phyloP scores from a whole-genome alignment of 2,329 filamentous ascomycete genomes.

The Orbilia ellipsospora region DNA sequence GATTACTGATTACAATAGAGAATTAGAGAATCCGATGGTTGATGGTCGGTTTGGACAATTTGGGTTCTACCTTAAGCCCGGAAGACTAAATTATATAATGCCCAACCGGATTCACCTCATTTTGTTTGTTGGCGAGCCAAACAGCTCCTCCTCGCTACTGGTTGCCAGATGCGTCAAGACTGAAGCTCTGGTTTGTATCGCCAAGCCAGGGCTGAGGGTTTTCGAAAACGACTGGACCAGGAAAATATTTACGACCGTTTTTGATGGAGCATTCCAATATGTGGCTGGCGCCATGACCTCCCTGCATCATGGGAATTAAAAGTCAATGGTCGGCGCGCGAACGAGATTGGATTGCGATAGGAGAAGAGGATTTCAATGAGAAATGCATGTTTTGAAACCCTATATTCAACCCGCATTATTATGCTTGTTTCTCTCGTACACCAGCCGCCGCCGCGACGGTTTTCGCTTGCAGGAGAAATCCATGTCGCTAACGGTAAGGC shows the following conservation, averaged over 20 bases:
- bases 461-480: no score
- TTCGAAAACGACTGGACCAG: not conserved
- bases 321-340: no score
- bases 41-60: not conserved
- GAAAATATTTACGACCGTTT: slow-evolving; percentile 10
- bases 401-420: no score
- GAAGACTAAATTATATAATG: slow-evolving; percentile 6
- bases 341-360: no score
- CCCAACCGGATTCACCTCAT: not conserved
- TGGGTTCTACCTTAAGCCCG: not conserved
- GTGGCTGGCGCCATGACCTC: not conserved
- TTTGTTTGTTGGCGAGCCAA: not conserved
- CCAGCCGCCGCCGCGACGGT: no score
- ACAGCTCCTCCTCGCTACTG: not conserved
- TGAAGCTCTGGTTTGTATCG: not conserved
- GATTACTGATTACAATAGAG: not conserved
- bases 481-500: no score
- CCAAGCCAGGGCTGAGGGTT: slow-evolving; percentile 13
- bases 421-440: no score
- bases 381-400: no score
- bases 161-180: not conserved
- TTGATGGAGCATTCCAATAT: not conserved
- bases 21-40: no score
- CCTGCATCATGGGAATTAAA: no score
- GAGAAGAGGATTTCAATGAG: not conserved